Base-by-base conservation (phyloP, 2,329 filamentous ascomycete species). In the Trichoderma endophyticum region DNA sequence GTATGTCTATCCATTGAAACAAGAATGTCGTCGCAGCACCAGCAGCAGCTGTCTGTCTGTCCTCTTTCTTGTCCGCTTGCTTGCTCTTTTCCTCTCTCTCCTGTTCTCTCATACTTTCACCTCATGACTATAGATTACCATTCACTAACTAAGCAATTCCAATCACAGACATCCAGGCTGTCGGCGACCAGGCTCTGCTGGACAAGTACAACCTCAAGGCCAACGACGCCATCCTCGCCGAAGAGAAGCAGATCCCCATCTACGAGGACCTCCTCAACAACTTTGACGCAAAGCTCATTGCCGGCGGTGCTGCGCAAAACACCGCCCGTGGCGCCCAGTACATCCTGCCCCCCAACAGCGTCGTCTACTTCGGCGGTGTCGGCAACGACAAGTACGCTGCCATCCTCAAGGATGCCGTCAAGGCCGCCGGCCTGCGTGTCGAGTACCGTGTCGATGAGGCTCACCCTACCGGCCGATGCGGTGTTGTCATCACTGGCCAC, bases 211-310 rank as follows among this genome's bases (percentile, higher is more conserved):
- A 86, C 73, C 88, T 99, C 79, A 98, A 99, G 88, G 88, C 92
- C 82, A 97, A 99, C 86, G 95, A 99, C 83, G 96, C 96, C 78
- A 98, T 99, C 82, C 93, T 99, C 73, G 95, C 95, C 71, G 94
- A 97, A 83, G 90, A 93, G 81, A 92, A 97, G 87, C 96, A 99
- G 85, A 87, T 92, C 80, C 89, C 88, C 60, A 89, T 99, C 80
- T 99, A 94, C 84, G 95, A 98, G 81, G 96, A 99, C 80, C 89
- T 98, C 77, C 89, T 98, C 78, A 92, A 93, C 84, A 95, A 96
- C 88, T 93, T 91, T 85, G 90, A 96, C 78, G 95, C 95, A 75
- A 97, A 97, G 85, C 88, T 98, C 81, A 96, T 98, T 80, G 94
- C 96, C 70, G 96, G 96, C 76, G 96, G 96, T 79, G 96, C 96